Evolutionary conservation across 2,329 filamentous ascomycete genomes (phyloP).

Genomic region (Setomelanomma holmii): DNA sequence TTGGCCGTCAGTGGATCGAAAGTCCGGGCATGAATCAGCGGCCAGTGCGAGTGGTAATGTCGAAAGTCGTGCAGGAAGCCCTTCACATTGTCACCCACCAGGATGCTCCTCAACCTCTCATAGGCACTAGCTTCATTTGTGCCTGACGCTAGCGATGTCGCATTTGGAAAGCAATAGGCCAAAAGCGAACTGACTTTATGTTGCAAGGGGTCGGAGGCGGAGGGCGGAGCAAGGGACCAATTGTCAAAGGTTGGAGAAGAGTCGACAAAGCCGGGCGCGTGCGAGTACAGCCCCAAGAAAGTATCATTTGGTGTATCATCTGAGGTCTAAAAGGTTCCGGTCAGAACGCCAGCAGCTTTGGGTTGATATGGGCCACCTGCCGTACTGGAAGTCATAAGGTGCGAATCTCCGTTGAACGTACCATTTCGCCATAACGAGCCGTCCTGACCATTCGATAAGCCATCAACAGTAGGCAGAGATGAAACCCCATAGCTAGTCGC

Average conservation of each 20-base stretch:
- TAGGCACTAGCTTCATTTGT: constrained; percentile 56
- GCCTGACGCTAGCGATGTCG: constrained; percentile 23
- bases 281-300: constrained; percentile 59
- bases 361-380: constrained; percentile 52
- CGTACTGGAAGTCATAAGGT: constrained; percentile 57
- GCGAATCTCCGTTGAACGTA: constrained; percentile 51
- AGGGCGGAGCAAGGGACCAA: constrained; percentile 50
- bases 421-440: constrained; percentile 53
- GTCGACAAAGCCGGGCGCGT: constrained; percentile 52
- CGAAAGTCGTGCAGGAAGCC: constrained; percentile 75
- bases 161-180: constrained; percentile 61
- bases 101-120: constrained; percentile 62
- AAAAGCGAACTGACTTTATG: constrained; percentile 54
- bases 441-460: constrained; percentile 46
- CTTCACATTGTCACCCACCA: constrained; percentile 72
- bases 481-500: constrained; percentile 41
- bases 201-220: constrained; percentile 52
- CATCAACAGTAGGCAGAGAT: constrained; percentile 45
- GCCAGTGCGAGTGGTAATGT: constrained; percentile 77
- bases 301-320: constrained; percentile 55
- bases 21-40: constrained; percentile 74
- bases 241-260: constrained; percentile 46
- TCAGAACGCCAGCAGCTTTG: constrained; percentile 54
- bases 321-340: constrained; percentile 51
- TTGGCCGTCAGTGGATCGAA: constrained; percentile 72